A percentile compares a stretch with the other conserved stretches of the same genome.
Evolutionary conservation across 306 rosid genomes (phyloP).

Genomic region (Sesbania bispinosa): DNA sequence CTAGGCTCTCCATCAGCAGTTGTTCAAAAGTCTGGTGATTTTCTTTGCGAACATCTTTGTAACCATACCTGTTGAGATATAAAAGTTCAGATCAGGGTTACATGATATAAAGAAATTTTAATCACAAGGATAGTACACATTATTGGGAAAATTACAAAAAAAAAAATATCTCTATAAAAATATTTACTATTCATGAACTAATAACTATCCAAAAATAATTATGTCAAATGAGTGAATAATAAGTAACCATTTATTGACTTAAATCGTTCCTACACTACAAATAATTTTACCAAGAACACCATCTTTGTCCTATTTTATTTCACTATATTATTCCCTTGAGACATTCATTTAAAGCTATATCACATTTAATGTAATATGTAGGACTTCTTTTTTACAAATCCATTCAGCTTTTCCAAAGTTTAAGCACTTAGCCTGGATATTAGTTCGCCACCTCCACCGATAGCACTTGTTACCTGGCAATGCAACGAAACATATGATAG

Average conservation of each 20-base stretch:
- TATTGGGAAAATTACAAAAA: background rate
- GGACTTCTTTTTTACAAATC: background rate
- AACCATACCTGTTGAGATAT: conserved; percentile 64
- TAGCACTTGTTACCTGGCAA: conserved; percentile 68
- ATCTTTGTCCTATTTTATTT: background rate
- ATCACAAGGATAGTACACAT: background rate
- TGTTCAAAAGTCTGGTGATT: conserved; percentile 88
- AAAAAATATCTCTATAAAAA: background rate
- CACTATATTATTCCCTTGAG: background rate
- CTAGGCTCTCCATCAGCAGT: conserved; percentile 86
- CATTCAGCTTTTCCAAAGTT: background rate
- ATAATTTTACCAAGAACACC: background rate
- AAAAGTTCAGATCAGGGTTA: background rate
- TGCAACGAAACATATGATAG: conserved; percentile 92
- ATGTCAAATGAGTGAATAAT: background rate
- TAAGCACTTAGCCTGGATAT: background rate
- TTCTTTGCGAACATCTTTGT: conserved; percentile 95
- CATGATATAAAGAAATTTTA: background rate
- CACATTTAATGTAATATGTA: background rate
- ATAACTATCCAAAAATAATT: background rate
- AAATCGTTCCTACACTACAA: background rate
- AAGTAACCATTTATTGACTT: background rate
- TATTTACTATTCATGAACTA: background rate
- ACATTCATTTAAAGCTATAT: background rate
- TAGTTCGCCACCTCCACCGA: background rate